These are phyloP conservation scores for Blakeslea trispora DNA, from an alignment of 371 early-diverging fungal genomes.

Conservation along the genomic window DNA sequence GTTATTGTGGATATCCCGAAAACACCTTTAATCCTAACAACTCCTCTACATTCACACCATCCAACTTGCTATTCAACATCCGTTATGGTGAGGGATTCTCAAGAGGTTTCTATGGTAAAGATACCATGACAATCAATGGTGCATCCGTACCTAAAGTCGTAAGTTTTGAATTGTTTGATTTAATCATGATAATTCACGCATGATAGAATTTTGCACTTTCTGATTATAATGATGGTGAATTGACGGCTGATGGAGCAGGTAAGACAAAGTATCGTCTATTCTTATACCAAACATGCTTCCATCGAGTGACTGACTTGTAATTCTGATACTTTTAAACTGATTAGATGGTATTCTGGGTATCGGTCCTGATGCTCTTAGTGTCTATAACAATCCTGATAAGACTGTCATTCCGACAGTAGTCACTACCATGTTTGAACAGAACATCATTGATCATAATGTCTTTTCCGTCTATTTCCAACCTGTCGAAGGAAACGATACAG, in stretches of 20 bases:
- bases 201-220: slow-evolving; percentile 46
- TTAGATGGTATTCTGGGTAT: slow-evolving; percentile 49
- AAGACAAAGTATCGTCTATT: background rate
- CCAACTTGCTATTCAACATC: slow-evolving; percentile 30
- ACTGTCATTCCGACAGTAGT: slow-evolving; percentile 37
- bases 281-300: no score
- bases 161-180: no score
- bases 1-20: slow-evolving; percentile 36
- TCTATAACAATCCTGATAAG: slow-evolving; percentile 36
- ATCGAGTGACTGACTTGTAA: no score
- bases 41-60: slow-evolving; percentile 26
- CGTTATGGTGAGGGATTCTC: slow-evolving; percentile 48
- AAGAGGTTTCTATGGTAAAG: slow-evolving; percentile 40
- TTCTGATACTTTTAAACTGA: no score
- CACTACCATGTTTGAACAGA: slow-evolving; percentile 34
- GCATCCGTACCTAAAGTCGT: slow-evolving; percentile 32
- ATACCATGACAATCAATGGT: slow-evolving; percentile 34
- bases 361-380: slow-evolving; percentile 41
- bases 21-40: slow-evolving; percentile 24
- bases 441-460: slow-evolving; percentile 31
- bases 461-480: slow-evolving; percentile 49
- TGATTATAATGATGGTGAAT: slow-evolving; percentile 46
- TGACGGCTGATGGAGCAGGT: slow-evolving; percentile 40
- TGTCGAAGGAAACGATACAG: slow-evolving; percentile 2
- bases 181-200: no score